A percentile compares a stretch with the other conserved stretches of the same genome.
phyloP scores from a whole-genome alignment of 1,139 yeast genomes.

The Yamadazyma atlantica region DNA sequence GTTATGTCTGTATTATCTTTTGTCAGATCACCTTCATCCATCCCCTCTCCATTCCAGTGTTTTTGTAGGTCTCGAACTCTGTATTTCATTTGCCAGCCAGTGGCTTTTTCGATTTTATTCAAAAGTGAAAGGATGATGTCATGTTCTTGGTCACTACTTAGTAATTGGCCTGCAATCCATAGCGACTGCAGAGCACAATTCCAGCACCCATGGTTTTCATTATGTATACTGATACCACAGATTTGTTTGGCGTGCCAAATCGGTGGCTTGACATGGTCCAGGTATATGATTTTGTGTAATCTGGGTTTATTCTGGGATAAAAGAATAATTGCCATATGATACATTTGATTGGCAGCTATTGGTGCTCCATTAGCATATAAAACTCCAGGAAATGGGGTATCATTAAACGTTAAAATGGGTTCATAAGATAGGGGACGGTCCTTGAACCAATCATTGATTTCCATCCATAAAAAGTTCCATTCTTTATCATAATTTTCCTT shows the following conservation, averaged over 20 bases:
- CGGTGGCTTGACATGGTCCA: conserved; percentile 20
- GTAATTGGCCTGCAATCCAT: conserved; percentile 39
- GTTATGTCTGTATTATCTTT: background rate
- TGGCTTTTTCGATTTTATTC: conserved; percentile 28
- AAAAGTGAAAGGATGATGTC: conserved; percentile 27
- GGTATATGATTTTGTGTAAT: conserved; percentile 17
- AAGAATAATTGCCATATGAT: conserved; percentile 39
- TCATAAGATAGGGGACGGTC: conserved; percentile 29
- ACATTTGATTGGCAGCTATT: conserved; percentile 37
- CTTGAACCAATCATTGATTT: conserved; percentile 32
- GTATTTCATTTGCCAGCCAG: conserved; percentile 42
- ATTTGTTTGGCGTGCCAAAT: conserved; percentile 44
- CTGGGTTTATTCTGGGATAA: conserved; percentile 40
- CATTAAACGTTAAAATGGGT: conserved; percentile 26
- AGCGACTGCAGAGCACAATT: conserved; percentile 39
- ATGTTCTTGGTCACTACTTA: conserved; percentile 39
- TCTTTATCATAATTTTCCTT: conserved; percentile 26
- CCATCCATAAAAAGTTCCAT: conserved; percentile 37
- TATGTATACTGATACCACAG: conserved; percentile 37
- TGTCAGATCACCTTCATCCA: background rate
- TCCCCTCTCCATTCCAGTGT: conserved; percentile 26
- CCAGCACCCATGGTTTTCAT: conserved; percentile 34
- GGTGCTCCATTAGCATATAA: conserved; percentile 38
- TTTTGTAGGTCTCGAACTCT: conserved; percentile 32
- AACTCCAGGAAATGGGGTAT: conserved; percentile 32